Conservation (phyloP, 2,329 filamentous ascomycete genomes). For the Xylariaceae sp. region DNA sequence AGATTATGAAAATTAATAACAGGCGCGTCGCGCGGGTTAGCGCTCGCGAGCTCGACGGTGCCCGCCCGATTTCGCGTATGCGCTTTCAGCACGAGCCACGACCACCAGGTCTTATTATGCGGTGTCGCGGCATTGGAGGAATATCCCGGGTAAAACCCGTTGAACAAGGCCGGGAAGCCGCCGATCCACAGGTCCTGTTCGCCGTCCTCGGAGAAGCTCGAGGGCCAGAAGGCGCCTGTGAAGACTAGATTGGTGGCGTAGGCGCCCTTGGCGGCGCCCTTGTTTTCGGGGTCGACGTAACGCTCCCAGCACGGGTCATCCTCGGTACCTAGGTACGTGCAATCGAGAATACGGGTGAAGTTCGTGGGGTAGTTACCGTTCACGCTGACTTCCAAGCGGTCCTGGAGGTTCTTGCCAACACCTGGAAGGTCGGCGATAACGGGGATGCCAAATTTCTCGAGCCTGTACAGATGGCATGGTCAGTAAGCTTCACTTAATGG, state of each 20-base stretch:
- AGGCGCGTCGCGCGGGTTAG: conserved; percentile 58
- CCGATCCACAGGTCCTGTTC: conserved; percentile 34
- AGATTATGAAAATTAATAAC: conserved; percentile 59
- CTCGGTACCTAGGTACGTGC: conserved; percentile 29
- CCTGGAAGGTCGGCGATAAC: conserved; percentile 49
- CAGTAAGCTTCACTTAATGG: neutral
- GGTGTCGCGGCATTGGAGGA: conserved; percentile 28
- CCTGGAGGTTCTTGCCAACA: conserved; percentile 54
- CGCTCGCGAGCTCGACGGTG: conserved; percentile 53
- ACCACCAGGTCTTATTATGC: conserved; percentile 39
- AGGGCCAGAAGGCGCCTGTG: conserved; percentile 28
- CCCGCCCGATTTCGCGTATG: conserved; percentile 55
- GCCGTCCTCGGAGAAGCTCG: conserved; percentile 23
- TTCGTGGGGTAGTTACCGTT: conserved; percentile 37
- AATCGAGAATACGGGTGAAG: conserved; percentile 35
- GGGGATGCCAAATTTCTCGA: conserved; percentile 33
- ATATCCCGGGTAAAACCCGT: conserved; percentile 38
- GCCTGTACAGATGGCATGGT: conserved; percentile 9
- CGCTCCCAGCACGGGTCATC: conserved; percentile 33
- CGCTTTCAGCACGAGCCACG: conserved; percentile 48
- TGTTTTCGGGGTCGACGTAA: conserved; percentile 20
- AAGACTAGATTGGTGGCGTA: conserved; percentile 34
- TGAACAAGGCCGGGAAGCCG: conserved; percentile 36
- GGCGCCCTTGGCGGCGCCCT: conserved; percentile 25
- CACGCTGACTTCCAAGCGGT: conserved; percentile 47